Evolutionary conservation across 164 flowering plant genomes (phyloP), one percentile per base, ranked within the genome.

Genomic region (Vitis labrusca): DNA sequence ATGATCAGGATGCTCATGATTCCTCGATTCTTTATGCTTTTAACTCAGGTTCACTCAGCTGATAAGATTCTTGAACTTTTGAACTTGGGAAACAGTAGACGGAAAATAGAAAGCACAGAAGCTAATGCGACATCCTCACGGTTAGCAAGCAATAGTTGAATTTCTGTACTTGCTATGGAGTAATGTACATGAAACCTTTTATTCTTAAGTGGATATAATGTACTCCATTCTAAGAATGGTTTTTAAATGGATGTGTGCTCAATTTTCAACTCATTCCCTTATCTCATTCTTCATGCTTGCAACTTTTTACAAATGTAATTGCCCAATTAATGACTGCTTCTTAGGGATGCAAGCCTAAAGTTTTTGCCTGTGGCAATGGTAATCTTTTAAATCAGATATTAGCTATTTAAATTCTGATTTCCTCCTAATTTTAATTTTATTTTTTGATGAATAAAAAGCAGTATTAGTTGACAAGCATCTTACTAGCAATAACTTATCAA

Each of bases 21-120:
- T 27, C 61, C 12, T 63, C 64, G 30, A 30, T 69, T 37, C 64
- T 23, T 27, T 66, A 17, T 74, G 63, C 50, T 56, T 44, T 57
- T 71, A 13, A 44, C 73, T 65, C 76, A 92, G 98, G 98, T 93
- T 50, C 84, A 85, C 55, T 89, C 98, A 55, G 93, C 98, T 73
- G 97, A 90, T 74, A 91, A 73, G 82, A 93, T 93, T 78, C 92
- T 93, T 72, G 97, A 89, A 79, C 95, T 93, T 63, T 76, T 91
- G 67, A 89, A 88, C 77, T 65, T 88, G 81, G 98, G 98, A 52
- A 93, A 93, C 72, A 88, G 98, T 78, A 85, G 98, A 57, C 78
- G 98, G 23, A 93, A 93, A 84, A 93, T 90, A 50, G 98, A 93
- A 76, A 89, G 97, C 78, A 93, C 98, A 48, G 98, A 91, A 70